Conservation (phyloP, 1,284 basidiomycete genomes). For the Tetrapyrgos nigripes region DNA sequence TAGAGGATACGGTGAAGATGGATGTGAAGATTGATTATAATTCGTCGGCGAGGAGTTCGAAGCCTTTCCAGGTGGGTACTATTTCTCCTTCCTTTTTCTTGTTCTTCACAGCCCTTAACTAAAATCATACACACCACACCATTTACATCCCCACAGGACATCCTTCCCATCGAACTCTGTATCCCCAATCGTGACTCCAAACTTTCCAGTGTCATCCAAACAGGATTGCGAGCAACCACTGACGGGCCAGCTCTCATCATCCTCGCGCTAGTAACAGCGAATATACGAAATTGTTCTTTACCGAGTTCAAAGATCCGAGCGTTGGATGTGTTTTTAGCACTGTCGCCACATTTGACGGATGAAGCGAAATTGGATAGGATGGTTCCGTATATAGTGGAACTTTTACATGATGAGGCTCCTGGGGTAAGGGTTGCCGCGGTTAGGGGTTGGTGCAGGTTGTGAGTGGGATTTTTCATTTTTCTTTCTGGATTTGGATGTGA, state of each 20-base stretch:
- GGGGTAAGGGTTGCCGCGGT: slow-evolving; percentile 83
- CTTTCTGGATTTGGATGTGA: slow-evolving; percentile 1
- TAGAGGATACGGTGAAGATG: slow-evolving; percentile 50
- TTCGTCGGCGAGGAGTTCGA: slow-evolving; percentile 45
- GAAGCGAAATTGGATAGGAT: slow-evolving; percentile 96
- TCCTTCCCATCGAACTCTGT: slow-evolving; percentile 77
- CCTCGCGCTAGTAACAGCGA: slow-evolving; percentile 87
- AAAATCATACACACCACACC: too few species aligned
- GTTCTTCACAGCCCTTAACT: slow-evolving; percentile 6
- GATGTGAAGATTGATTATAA: slow-evolving; percentile 62
- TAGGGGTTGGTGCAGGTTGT: slow-evolving; percentile 86
- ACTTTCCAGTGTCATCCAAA: slow-evolving; percentile 45
- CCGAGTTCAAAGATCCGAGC: slow-evolving; percentile 89
- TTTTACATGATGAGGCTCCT: slow-evolving; percentile 86
- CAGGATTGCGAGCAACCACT: slow-evolving; percentile 58
- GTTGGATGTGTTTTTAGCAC: slow-evolving; percentile 87
- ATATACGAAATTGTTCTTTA: slow-evolving; percentile 87
- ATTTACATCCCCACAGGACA: too few species aligned
- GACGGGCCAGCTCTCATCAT: slow-evolving; percentile 86
- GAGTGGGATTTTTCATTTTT: slow-evolving; percentile 43
- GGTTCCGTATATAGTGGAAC: slow-evolving; percentile 90
- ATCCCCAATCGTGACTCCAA: slow-evolving; percentile 75
- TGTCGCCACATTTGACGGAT: slow-evolving; percentile 87
- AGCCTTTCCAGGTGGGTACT: slow-evolving; percentile 67
- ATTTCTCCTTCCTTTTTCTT: not conserved